Base-by-base conservation (phyloP, 306 rosid genomes). In the Oemleria cerasiformis region DNA sequence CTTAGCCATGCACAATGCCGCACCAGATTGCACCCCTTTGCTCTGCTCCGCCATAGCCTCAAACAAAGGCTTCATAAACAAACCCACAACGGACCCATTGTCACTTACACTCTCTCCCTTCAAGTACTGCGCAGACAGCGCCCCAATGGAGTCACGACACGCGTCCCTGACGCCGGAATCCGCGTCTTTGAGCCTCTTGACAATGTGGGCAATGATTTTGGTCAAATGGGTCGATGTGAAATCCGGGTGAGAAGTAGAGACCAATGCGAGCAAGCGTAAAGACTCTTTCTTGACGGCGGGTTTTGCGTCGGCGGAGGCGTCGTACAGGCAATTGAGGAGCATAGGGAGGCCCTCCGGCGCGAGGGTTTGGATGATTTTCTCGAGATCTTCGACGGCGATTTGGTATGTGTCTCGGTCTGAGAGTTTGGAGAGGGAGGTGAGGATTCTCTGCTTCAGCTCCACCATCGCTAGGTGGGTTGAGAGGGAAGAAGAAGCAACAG, bases 31-130 rank as follows among this genome's bases (percentile, higher is more conserved):
- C 57, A 89, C 96, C 15, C 65, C 87, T 50, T 91, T 95, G 81
- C 82, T 89, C 85, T 91, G 97, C 77, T 95, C 99, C 25, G 84
- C 88, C 99, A 95, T 95, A 0, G 97, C 96, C 84, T 95, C 99
- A 68, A 89, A 89, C 80, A 95, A 55, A 9, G 99, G 99, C 87
- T 82, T 88, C 80, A 88, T 96, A 72, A 95, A 95, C 84, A 95
- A 56, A 4, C 85, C 92, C 74, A 90, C 97, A 45, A 88, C 82
- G 0, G 95, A 76, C 14, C 92, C 82, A 63, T 78, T 76, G 6
- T 78, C 90, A 43, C 56, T 81, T 0, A 16, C 74, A 0, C 65
- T 77, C 9, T 57, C 74, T 2, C 79, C 81, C 65, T 75, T 86
- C 75, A 95, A 45, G 54, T 86, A 95, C 77, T 80, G 90, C 4